These are phyloP conservation scores for Centella asiatica DNA, from an alignment of 129 eudicot species.

Conservation along the genomic window DNA sequence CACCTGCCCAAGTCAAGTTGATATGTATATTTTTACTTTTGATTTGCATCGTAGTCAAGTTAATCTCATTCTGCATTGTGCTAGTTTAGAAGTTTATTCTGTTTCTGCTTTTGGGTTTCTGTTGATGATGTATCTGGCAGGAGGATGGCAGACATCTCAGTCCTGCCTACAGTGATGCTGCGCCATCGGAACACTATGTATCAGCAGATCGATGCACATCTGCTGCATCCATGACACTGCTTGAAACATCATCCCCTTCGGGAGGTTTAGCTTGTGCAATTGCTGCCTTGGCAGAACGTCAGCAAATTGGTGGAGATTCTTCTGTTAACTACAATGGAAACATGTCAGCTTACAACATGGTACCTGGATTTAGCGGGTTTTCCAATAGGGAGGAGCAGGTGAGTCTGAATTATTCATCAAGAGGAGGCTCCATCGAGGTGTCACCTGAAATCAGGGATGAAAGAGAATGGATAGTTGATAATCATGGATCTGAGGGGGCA, in stretches of 20 bases:
- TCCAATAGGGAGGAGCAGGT: constrained; percentile 17
- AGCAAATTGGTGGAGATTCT: constrained; percentile 54
- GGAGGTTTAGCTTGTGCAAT: constrained; percentile 91
- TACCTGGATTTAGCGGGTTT: constrained; percentile 28
- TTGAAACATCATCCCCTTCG: constrained; percentile 62
- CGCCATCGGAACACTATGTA: constrained; percentile 44
- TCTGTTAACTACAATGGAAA: constrained; percentile 32
- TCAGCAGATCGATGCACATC: constrained; percentile 36
- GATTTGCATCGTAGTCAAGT: neutral
- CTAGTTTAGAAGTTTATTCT: neutral
- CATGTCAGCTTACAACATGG: constrained; percentile 38
- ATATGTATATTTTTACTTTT: neutral
- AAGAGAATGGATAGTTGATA: constrained; percentile 33
- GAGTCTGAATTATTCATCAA: constrained; percentile 14
- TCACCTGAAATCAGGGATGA: constrained; percentile 32
- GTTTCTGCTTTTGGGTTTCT: neutral
- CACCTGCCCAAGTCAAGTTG: too few relatives aligned
- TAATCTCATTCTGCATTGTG: neutral
- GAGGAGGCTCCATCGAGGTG: constrained; percentile 30
- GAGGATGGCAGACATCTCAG: constrained; percentile 55
- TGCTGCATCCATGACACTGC: constrained; percentile 29
- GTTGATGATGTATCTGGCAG: constrained; percentile 15
- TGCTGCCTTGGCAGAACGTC: constrained; percentile 86
- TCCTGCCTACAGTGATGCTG: constrained; percentile 27
- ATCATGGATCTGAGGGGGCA: constrained; percentile 30